phyloP scores from a whole-genome alignment of 345 rosid species.

The rapeseed (Brassica napus) region Da-Ae NC_063450.1:47720001-47720500 shows the following conservation, averaged over 20 bases:
- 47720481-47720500: constrained; percentile 95
- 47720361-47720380: background rate
- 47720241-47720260: constrained; percentile 46
- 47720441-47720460: constrained; percentile 83
- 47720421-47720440: constrained; percentile 64
- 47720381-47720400: background rate
- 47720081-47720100: constrained; percentile 49
- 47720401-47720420: background rate
- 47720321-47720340: constrained; percentile 93
- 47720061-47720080: constrained; percentile 90
- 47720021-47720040: constrained; percentile 94
- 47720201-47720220: constrained; percentile 94
- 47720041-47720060: constrained; percentile 87
- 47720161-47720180: constrained; percentile 93
- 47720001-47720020: constrained; percentile 87
- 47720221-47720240: constrained; percentile 79
- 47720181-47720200: constrained; percentile 96
- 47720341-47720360: constrained; percentile 50
- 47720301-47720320: constrained; percentile 88
- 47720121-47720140: background rate
- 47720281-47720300: constrained; percentile 77
- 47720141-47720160: background rate
- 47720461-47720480: constrained; percentile 92
- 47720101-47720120: background rate
- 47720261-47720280: constrained; percentile 83